phyloP scores from a whole-genome alignment of 2,329 filamentous ascomycete genomes.

The Monascus ruber region DNA sequence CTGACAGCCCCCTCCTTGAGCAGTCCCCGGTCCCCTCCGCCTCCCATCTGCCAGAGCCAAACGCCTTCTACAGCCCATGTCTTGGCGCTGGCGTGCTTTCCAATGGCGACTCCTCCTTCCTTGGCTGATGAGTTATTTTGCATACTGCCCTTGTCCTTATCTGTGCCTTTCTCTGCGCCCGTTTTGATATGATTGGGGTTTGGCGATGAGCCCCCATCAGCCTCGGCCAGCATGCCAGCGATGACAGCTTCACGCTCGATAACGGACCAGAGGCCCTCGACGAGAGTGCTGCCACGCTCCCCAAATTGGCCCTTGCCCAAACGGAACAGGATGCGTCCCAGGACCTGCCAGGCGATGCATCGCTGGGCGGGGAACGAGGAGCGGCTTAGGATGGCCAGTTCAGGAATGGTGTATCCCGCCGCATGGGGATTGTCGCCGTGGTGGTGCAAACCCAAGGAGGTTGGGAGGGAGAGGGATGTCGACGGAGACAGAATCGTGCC shows the following conservation, averaged over 20 bases:
- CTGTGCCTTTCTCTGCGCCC: not conserved
- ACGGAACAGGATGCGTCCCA: constrained; percentile 74
- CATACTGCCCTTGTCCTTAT: not conserved
- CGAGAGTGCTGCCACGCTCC: constrained; percentile 50
- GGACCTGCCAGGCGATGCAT: constrained; percentile 82
- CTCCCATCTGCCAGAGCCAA: constrained; percentile 74
- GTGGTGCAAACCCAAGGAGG: constrained; percentile 75
- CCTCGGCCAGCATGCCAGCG: constrained; percentile 65
- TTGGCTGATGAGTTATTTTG: too few species aligned
- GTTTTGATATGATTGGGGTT: constrained; percentile 3
- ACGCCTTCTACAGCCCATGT: constrained; percentile 81
- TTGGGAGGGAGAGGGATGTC: constrained; percentile 61
- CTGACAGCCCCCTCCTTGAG: constrained; percentile 23
- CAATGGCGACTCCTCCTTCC: constrained; percentile 15
- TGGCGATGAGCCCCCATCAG: constrained; percentile 40
- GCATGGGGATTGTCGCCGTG: constrained; percentile 87
- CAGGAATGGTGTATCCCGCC: constrained; percentile 84
- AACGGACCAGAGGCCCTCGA: constrained; percentile 71
- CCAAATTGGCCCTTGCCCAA: constrained; percentile 64
- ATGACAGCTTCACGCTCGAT: constrained; percentile 67
- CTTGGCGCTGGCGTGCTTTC: constrained; percentile 62
- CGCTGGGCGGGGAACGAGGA: constrained; percentile 77
- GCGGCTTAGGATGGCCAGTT: constrained; percentile 68
- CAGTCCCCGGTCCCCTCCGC: constrained; percentile 35
- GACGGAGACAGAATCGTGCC: constrained; percentile 70